Evolutionary conservation across 176 grass and related monocot species (phyloP).

Genomic region (Bromus sterilis): DNA sequence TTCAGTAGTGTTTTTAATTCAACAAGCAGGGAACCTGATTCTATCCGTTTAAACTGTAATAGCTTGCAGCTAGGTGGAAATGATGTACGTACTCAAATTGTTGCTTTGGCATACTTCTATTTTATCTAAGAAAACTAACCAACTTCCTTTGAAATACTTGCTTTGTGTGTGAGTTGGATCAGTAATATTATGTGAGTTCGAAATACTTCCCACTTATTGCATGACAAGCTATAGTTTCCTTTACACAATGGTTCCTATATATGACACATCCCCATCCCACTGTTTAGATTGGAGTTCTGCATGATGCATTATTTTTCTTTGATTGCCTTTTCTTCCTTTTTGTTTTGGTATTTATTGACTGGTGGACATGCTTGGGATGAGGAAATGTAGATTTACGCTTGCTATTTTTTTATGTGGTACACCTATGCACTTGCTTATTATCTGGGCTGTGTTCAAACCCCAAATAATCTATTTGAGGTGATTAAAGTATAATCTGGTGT

Average conservation of each 20-base stretch:
- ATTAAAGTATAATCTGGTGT: not conserved
- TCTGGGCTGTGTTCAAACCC: not conserved
- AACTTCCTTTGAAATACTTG: not conserved
- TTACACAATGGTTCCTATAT: not conserved
- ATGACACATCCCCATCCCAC: not conserved
- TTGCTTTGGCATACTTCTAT: not conserved
- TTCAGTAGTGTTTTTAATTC: not conserved
- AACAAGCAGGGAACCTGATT: not conserved
- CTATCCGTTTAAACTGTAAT: not conserved
- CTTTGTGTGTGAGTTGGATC: not conserved
- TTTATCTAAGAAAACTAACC: not conserved
- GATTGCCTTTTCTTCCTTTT: not conserved
- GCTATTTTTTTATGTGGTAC: not conserved
- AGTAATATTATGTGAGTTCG: not conserved
- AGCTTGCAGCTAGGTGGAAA: not conserved
- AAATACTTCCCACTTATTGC: not conserved
- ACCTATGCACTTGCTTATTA: not conserved
- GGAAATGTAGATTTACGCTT: not conserved
- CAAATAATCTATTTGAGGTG: not conserved
- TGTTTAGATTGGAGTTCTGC: not conserved
- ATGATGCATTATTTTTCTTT: not conserved
- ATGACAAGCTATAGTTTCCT: not conserved
- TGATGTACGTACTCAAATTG: not conserved
- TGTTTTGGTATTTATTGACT: not conserved
- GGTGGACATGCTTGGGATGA: not conserved